Percentiles rank a stretch among this genome's conserved stretches.
Conservation (phyloP, 2,329 filamentous ascomycete species). For the Colletotrichum lindemuthianum region DNA sequence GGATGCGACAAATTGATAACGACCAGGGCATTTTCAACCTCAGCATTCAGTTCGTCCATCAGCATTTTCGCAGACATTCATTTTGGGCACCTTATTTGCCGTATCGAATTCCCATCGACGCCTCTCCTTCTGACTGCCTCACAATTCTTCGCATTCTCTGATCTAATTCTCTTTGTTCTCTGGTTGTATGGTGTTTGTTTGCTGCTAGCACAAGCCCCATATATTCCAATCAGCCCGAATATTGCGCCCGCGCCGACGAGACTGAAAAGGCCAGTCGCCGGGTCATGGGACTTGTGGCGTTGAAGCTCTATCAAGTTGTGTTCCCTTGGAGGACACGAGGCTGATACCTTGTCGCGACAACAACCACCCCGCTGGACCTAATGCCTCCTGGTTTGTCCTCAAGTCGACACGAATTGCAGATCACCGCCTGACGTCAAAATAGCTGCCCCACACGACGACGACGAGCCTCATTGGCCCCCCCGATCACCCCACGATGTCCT, state of each 20-base stretch:
- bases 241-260: conserved; percentile 16
- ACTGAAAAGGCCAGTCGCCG: conserved; percentile 23
- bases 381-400: conserved; percentile 38
- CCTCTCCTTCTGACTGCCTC: conserved; percentile 20
- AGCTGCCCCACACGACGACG: conserved; percentile 47
- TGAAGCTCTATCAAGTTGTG: conserved; percentile 16
- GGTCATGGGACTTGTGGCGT: conserved; percentile 35
- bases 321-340: conserved; percentile 13
- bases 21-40: conserved; percentile 26
- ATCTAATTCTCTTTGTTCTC: conserved; percentile 20
- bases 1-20: conserved; percentile 32
- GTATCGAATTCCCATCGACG: conserved; percentile 10
- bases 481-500: conserved; percentile 73
- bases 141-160: background rate
- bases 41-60: background rate
- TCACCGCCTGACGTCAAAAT: conserved; percentile 18
- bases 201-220: conserved; percentile 30
- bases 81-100: background rate
- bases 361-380: conserved; percentile 12
- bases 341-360: background rate
- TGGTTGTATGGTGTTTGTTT: conserved; percentile 17
- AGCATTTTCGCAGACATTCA: conserved; percentile 4
- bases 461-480: conserved; percentile 71
- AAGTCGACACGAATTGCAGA: background rate
- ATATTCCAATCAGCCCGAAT: background rate